Evolutionary conservation across 352 stramenopile species (phyloP).

Genomic region (Globisporangium apiculatum): DNA sequence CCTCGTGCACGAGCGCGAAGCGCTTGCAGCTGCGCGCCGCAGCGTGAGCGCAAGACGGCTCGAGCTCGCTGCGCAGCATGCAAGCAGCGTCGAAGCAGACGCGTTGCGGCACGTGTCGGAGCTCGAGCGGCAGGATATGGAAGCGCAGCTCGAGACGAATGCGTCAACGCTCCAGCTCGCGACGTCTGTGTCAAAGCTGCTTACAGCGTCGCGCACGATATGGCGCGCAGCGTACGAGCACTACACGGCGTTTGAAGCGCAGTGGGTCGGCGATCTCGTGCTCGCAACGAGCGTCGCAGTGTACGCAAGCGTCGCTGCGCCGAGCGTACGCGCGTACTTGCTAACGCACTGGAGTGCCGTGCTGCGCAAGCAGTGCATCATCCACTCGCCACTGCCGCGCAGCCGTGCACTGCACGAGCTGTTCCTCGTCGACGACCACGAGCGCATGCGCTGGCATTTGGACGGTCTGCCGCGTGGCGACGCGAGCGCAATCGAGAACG

Average conservation of each 20-base stretch:
- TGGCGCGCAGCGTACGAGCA: conserved; percentile 35
- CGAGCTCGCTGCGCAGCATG: conserved; percentile 33
- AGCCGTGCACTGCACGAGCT: conserved; percentile 15
- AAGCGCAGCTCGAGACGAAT: conserved; percentile 45
- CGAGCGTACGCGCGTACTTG: conserved; percentile 13
- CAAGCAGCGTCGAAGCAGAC: conserved; percentile 25
- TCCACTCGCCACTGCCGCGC: conserved; percentile 17
- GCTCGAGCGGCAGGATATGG: conserved; percentile 35
- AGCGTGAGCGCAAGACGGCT: conserved; percentile 24
- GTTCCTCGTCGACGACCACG: conserved; percentile 26
- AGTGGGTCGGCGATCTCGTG: conserved; percentile 58
- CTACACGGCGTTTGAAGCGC: conserved; percentile 27
- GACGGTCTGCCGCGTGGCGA: conserved; percentile 35
- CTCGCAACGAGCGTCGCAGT: conserved; percentile 40
- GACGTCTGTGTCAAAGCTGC: conserved; percentile 42
- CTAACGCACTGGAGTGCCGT: conserved; percentile 29
- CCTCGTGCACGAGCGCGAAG: conserved; percentile 35
- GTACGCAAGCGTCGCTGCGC: conserved; percentile 33
- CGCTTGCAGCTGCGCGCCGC: conserved; percentile 27
- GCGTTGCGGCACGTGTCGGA: conserved; percentile 38
- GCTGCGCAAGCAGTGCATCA: conserved; percentile 22
- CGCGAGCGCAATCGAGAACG: conserved; percentile 30
- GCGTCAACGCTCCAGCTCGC: conserved; percentile 48
- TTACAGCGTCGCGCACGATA: conserved; percentile 30
- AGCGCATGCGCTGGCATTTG: conserved; percentile 35